Evolutionary conservation across 352 stramenopile species (phyloP).

Genomic region (Phytophthora nicotianae): DNA sequence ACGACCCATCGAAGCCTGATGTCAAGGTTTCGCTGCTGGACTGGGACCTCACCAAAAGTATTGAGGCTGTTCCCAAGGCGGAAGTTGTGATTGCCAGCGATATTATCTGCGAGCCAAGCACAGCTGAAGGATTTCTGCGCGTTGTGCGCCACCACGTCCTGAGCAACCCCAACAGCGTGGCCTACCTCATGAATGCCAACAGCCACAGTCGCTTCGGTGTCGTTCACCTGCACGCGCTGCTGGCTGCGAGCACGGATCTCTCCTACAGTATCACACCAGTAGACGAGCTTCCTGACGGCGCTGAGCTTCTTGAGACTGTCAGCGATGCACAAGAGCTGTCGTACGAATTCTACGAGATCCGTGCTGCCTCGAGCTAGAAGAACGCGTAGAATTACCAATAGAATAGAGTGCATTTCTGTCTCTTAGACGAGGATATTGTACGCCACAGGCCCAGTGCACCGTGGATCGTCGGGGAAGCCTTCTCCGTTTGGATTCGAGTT

Average conservation of each 20-base stretch:
- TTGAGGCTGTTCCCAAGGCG: conserved; percentile 59
- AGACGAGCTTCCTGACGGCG: conserved; percentile 56
- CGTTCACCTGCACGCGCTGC: conserved; percentile 65
- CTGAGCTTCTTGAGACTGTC: conserved; percentile 76
- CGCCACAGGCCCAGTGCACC: conserved; percentile 62
- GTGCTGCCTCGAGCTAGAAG: conserved; percentile 25
- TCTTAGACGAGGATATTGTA: conserved; percentile 69
- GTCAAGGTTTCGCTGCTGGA: conserved; percentile 68
- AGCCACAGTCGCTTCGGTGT: conserved; percentile 89
- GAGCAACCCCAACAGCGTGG: conserved; percentile 48
- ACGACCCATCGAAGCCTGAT: conserved; percentile 56
- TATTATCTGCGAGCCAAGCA: conserved; percentile 89
- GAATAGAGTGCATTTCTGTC: conserved; percentile 8
- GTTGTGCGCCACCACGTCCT: conserved; percentile 70
- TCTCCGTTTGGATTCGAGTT: conserved; percentile 80
- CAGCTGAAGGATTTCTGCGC: conserved; percentile 84
- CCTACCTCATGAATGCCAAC: conserved; percentile 89
- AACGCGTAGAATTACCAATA: conserved; percentile 8
- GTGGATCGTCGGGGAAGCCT: conserved; percentile 67
- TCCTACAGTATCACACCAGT: conserved; percentile 76
- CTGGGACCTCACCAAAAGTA: conserved; percentile 78
- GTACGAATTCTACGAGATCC: conserved; percentile 90
- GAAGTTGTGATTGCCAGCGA: conserved; percentile 86
- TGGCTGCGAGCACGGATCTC: conserved; percentile 63
- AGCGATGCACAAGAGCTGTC: conserved; percentile 75